These are phyloP conservation scores for Taxillus chinensis DNA, from an alignment of 164 flowering plant species.

Conservation along the genomic window DNA sequence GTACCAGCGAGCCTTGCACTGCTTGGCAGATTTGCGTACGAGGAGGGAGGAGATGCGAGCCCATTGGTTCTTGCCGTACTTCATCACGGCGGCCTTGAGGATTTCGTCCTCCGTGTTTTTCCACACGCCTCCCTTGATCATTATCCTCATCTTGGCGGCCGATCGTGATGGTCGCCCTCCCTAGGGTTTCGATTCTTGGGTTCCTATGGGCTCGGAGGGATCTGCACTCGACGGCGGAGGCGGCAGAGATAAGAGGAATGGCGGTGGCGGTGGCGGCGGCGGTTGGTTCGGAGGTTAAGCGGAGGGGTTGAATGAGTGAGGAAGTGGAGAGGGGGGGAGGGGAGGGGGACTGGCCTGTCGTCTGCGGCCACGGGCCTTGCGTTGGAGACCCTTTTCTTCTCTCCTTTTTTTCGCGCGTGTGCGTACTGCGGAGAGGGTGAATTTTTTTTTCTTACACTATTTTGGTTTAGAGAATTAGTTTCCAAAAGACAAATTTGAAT, in stretches of 20 bases:
- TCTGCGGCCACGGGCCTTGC: no score
- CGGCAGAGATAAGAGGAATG: neutral
- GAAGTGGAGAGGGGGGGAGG: no score
- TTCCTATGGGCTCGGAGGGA: neutral
- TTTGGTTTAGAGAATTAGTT: no score
- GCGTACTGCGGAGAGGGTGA: no score
- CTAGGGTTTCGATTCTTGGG: neutral
- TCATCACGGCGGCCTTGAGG: conserved; percentile 94
- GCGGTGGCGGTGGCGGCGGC: neutral
- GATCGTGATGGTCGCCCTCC: neutral
- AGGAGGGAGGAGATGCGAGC: conserved; percentile 89
- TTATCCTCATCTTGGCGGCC: conserved; percentile 83
- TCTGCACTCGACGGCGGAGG: neutral
- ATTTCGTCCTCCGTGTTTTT: conserved; percentile 99
- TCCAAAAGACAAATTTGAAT: no score
- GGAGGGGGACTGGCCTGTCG: no score
- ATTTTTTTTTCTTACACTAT: no score
- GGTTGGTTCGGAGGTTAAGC: no score
- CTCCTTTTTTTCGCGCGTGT: no score
- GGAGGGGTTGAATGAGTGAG: no score
- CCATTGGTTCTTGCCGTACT: conserved; percentile 98
- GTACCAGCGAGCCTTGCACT: conserved; percentile 96
- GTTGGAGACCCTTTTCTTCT: no score
- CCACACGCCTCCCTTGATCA: conserved; percentile 99
- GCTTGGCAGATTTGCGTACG: conserved; percentile 92